Conservation (phyloP, 192 early-diverging fungal genomes). For the Pecoramyces ruminantium region DNA sequence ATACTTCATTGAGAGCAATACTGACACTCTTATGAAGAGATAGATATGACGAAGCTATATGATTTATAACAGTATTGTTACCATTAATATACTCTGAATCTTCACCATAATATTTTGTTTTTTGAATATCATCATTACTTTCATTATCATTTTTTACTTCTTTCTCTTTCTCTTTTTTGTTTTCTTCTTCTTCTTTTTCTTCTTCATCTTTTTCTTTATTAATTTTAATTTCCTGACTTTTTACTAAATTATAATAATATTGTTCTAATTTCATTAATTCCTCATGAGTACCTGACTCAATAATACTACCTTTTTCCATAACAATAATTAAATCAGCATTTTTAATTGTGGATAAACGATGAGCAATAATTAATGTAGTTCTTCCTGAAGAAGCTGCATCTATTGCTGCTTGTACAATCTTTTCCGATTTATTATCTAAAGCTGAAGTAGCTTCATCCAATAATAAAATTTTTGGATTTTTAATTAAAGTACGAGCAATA, state of each 20-base stretch:
- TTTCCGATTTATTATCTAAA: constrained; percentile 2
- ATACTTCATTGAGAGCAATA: too few relatives aligned
- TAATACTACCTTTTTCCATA: constrained; percentile 13
- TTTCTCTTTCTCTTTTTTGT: not conserved
- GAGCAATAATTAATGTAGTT: not conserved
- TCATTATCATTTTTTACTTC: not conserved
- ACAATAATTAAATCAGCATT: constrained; percentile 21
- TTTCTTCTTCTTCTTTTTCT: not conserved
- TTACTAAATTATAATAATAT: not conserved
- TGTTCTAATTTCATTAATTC: not conserved
- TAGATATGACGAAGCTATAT: too few relatives aligned
- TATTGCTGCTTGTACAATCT: constrained; percentile 3
- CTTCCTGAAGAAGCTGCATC: constrained; percentile 1
- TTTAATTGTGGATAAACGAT: constrained; percentile 8
- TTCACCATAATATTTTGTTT: too few relatives aligned
- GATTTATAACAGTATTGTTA: too few relatives aligned
- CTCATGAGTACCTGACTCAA: constrained; percentile 17
- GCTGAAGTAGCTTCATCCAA: constrained; percentile 1
- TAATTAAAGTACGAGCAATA: constrained; percentile 22
- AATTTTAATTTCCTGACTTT: not conserved
- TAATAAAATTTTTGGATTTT: constrained; percentile 1
- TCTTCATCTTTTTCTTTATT: not conserved
- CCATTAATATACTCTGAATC: too few relatives aligned
- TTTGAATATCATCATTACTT: too few relatives aligned
- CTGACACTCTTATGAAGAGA: too few relatives aligned